These are phyloP conservation scores for Hyaloperonospora brassicae DNA, from an alignment of 352 stramenopile genomes.

Conservation along the genomic window DNA sequence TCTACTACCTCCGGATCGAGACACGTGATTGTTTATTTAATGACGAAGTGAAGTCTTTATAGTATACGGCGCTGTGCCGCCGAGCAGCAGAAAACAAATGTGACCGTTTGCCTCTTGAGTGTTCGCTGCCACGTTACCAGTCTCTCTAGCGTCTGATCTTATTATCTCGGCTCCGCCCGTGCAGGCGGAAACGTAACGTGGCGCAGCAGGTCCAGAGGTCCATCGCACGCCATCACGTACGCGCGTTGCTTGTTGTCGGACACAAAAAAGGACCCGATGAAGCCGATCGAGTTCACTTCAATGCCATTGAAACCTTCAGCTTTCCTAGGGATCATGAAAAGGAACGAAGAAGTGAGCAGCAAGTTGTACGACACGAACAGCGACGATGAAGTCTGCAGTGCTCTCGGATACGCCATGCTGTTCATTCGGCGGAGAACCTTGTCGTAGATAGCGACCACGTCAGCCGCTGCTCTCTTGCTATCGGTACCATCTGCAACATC, in stretches of 20 bases:
- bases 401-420: constrained; percentile 22
- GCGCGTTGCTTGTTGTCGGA: constrained; percentile 49
- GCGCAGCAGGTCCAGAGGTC: constrained; percentile 50
- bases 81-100: constrained; percentile 13
- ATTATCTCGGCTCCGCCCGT: constrained; percentile 2
- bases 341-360: constrained; percentile 60
- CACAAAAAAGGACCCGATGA: constrained; percentile 76
- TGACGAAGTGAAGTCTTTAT: constrained; percentile 20
- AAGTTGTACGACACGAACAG: constrained; percentile 66
- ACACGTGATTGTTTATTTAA: constrained; percentile 22
- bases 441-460: constrained; percentile 36
- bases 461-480: constrained; percentile 35
- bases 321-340: constrained; percentile 64
- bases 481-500: constrained; percentile 28
- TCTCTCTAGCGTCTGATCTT: neutral
- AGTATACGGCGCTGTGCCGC: constrained; percentile 14
- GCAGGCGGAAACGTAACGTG: constrained; percentile 53
- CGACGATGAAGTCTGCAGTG: neutral
- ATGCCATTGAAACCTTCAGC: constrained; percentile 47
- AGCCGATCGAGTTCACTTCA: constrained; percentile 81
- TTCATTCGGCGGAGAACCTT: constrained; percentile 46
- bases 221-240: constrained; percentile 39
- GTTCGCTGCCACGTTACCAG: too few relatives aligned
- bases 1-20: too few relatives aligned
- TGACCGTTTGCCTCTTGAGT: neutral